Base-by-base conservation (phyloP, 1,139 yeast genomes). In the Blastobotrys capitulatus region DNA sequence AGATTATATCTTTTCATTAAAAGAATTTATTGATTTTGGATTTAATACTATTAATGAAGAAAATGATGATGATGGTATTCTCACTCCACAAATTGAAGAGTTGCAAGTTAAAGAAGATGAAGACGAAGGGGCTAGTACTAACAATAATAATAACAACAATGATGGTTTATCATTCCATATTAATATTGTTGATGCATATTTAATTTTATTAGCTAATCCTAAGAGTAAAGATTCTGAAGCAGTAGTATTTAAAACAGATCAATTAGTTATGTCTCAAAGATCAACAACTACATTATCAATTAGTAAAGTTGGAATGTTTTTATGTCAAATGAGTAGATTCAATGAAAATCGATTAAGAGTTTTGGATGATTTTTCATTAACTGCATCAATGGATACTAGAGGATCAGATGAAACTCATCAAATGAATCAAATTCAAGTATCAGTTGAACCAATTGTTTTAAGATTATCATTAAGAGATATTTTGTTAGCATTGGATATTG, bases 391-490 rank as follows among this genome's bases (percentile, higher is more conserved):
- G 53, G 97, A 90, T 60, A 74, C 78, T 13, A 73, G 90, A 39
- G 84, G 83, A 1, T 79, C 94, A 0, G 77, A 82, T 1, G 65
- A 73, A 0, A 75, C 78, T 0, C 77, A 78, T 13, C 74, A 77
- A 47, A 64, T 87, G 49, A 82, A 95, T 0, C 74, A 76, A 34
- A 75, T 89, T 27, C 83, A 82, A 51, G 76, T 86, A 4, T 78
- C 89, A 0, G 74, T 92, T 36, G 97, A 92, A 53, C 95, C 95
- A 0, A 66, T 94, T 40, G 72, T 90, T 35, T 65, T 92, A 63
- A 77, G 97, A 55, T 77, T 94, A 16, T 89, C 97, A 0, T 69
- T 92, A 49, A 76, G 96, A 55, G 99, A 94, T 71, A 86, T 94
- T 42, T 71, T 88, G 44, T 73, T 94, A 47, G 97, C 96, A 0